Evolutionary conservation across 1,139 yeast genomes (phyloP).

Genomic region (Taphrina pruni): DNA sequence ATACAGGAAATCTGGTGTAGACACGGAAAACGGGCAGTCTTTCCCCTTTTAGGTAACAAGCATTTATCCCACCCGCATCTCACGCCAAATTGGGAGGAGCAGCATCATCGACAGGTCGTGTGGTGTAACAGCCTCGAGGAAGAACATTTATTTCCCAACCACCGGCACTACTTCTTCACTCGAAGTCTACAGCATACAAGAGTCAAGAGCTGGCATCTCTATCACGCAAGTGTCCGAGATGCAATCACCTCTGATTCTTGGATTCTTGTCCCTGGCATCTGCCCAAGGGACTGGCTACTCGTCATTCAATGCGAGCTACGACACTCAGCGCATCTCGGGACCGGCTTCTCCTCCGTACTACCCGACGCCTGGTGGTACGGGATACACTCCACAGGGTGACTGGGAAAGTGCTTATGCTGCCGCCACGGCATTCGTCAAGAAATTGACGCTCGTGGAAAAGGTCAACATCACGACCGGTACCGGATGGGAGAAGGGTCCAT

Average conservation of each 20-base stretch:
- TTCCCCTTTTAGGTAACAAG: too few relatives aligned
- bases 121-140: too few relatives aligned
- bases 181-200: background rate
- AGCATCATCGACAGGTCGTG: too few relatives aligned
- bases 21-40: too few relatives aligned
- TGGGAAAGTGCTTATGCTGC: conserved; percentile 66
- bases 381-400: conserved; percentile 48
- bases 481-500: conserved; percentile 69
- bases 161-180: background rate
- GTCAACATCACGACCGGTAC: conserved; percentile 71
- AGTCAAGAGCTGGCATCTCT: background rate
- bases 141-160: too few relatives aligned
- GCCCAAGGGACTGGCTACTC: conserved; percentile 18
- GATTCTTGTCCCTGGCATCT: conserved; percentile 10
- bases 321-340: conserved; percentile 6
- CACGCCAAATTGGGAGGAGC: too few relatives aligned
- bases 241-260: background rate
- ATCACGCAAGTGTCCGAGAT: background rate
- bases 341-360: conserved; percentile 34
- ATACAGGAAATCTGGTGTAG: too few relatives aligned
- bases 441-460: conserved; percentile 64
- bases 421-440: conserved; percentile 61
- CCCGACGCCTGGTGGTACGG: conserved; percentile 29
- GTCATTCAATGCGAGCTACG: conserved; percentile 17
- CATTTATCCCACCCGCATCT: too few relatives aligned